phyloP scores from a whole-genome alignment of 495 filamentous ascomycete species.

The Aspergillus bridgeri region DNA sequence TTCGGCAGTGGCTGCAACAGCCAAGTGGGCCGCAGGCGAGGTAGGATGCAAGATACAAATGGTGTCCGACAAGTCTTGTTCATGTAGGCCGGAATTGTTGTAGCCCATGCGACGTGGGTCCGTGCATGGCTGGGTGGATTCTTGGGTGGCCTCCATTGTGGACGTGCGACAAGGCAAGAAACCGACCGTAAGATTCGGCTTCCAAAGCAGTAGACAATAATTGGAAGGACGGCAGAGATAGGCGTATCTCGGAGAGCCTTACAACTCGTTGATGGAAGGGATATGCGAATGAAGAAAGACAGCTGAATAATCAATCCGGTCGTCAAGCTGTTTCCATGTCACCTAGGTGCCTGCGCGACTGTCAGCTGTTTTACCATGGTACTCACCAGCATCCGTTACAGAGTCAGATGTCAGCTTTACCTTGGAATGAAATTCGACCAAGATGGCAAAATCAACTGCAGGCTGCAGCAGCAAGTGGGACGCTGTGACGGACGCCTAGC shows the following conservation, averaged over 20 bases:
- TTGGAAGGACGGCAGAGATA: not conserved
- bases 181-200: slow-evolving; percentile 6
- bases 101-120: slow-evolving; percentile 76
- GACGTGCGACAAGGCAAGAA: slow-evolving; percentile 5
- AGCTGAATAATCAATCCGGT: not conserved
- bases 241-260: not conserved
- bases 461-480: not conserved
- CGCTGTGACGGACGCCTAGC: not conserved
- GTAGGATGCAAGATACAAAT: slow-evolving; percentile 84
- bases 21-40: slow-evolving; percentile 64
- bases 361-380: not conserved
- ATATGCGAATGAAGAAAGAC: not conserved
- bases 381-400: not conserved
- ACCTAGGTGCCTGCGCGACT: not conserved
- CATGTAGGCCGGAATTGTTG: slow-evolving; percentile 72
- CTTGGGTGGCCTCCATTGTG: slow-evolving; percentile 54
- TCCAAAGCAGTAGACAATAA: not conserved
- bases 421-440: not conserved
- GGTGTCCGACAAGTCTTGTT: slow-evolving; percentile 80
- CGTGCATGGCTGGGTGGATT: slow-evolving; percentile 74
- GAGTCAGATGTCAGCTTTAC: not conserved
- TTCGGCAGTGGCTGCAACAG: slow-evolving; percentile 50
- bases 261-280: not conserved
- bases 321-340: not conserved
- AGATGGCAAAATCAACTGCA: not conserved